These are phyloP conservation scores for Fusarium brachygibbosum DNA, from an alignment of 2,329 filamentous ascomycete genomes.

Conservation along the genomic window DNA sequence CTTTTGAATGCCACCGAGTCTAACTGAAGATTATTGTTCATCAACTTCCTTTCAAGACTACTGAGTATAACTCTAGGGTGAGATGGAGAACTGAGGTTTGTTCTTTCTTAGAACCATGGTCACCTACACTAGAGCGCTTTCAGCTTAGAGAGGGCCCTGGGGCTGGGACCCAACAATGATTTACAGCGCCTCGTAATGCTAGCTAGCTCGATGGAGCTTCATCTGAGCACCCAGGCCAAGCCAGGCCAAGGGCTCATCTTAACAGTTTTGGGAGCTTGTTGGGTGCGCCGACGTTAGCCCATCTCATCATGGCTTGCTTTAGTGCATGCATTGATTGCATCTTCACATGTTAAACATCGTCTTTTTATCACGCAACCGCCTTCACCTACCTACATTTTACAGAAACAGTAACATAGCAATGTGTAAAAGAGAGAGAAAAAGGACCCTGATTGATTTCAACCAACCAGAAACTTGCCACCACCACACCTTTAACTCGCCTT, in stretches of 20 bases:
- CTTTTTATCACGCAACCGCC: constrained; percentile 4
- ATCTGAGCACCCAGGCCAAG: neutral
- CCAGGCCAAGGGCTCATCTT: constrained; percentile 3
- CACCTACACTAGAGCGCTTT: neutral
- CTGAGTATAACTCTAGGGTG: constrained; percentile 16
- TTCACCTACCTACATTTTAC: neutral
- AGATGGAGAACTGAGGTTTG: neutral
- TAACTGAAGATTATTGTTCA: constrained; percentile 11
- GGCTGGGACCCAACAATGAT: constrained; percentile 21
- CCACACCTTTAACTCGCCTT: neutral
- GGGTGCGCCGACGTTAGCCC: constrained; percentile 25
- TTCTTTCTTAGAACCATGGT: neutral
- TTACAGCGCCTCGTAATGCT: constrained; percentile 25
- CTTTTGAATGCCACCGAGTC: constrained; percentile 9
- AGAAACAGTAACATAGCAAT: neutral
- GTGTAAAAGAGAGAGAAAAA: neutral
- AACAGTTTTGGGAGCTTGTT: constrained; percentile 26
- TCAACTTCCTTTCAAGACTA: neutral
- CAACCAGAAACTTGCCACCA: constrained; percentile 26
- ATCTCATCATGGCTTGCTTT: constrained; percentile 19
- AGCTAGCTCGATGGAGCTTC: neutral
- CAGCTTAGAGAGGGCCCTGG: neutral
- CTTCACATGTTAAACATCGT: constrained; percentile 22
- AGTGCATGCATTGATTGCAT: neutral
- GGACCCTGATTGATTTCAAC: constrained; percentile 25